These are phyloP conservation scores for Neopestalotiopsis clavispora DNA, from an alignment of 2,329 filamentous ascomycete genomes.

Conservation along the genomic window DNA sequence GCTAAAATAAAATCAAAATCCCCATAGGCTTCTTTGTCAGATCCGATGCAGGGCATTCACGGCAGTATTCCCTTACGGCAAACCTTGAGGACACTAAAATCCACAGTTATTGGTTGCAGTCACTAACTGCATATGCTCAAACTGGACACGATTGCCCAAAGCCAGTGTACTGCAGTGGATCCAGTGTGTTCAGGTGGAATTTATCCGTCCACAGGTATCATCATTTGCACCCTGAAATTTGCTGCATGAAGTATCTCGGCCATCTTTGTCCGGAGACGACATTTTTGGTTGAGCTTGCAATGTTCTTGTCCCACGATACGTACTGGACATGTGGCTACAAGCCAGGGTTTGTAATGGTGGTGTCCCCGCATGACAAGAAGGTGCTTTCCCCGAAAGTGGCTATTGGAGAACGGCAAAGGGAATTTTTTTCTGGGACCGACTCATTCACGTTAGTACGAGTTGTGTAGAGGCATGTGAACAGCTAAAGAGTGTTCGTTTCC, in stretches of 20 bases:
- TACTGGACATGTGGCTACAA: slow-evolving; percentile 11
- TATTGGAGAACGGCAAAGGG: neutral
- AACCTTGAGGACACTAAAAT: too few relatives aligned
- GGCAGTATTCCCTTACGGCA: neutral
- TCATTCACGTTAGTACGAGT: neutral
- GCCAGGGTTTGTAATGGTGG: neutral
- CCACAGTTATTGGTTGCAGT: too few relatives aligned
- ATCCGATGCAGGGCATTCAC: neutral
- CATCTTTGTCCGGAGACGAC: neutral
- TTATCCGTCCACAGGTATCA: neutral
- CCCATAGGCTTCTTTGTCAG: too few relatives aligned
- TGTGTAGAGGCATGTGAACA: too few relatives aligned
- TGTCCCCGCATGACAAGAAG: slow-evolving; percentile 8
- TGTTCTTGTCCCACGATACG: neutral
- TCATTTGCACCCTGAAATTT: neutral
- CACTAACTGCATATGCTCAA: neutral
- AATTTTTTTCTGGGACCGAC: neutral
- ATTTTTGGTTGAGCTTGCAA: neutral
- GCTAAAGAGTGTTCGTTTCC: too few relatives aligned
- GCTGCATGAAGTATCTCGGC: neutral
- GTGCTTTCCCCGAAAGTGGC: neutral
- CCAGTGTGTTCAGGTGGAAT: neutral
- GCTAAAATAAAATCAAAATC: neutral
- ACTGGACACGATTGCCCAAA: neutral
- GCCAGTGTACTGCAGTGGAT: neutral